These are phyloP conservation scores for Acanthamoeba rhysodes DNA, from an alignment of 208 protist genomes.

Conservation along the genomic window DNA sequence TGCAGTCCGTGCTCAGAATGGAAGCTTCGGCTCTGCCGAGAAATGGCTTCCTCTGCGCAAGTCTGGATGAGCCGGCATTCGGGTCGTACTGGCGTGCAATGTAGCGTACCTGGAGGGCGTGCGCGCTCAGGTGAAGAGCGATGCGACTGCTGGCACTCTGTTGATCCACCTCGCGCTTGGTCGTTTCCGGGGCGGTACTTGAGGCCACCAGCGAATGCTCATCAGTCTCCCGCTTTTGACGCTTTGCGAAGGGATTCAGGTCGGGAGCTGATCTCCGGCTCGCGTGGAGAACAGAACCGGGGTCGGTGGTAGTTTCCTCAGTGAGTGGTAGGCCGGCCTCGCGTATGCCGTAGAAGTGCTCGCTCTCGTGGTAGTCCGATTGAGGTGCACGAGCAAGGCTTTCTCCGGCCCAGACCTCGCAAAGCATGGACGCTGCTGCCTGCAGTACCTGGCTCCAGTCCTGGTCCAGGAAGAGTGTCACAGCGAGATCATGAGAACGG, in stretches of 20 bases:
- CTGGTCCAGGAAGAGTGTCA: neutral
- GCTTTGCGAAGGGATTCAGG: neutral
- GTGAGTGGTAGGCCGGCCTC: neutral
- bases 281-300: neutral
- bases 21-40: neutral
- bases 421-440: neutral
- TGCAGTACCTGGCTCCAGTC: neutral
- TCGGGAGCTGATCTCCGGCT: neutral
- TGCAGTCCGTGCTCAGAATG: neutral
- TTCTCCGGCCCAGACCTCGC: neutral
- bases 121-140: neutral
- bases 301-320: neutral
- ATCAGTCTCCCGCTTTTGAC: neutral
- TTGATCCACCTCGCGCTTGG: neutral
- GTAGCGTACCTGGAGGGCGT: neutral
- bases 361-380: neutral
- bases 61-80: neutral
- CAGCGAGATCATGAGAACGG: neutral
- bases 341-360: neutral
- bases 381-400: neutral
- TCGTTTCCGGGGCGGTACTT: neutral
- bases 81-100: neutral
- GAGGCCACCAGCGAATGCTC: neutral
- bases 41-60: neutral
- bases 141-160: neutral